Base-by-base conservation (phyloP, 305 asterid genomes). In the Rubia tinctorum region DNA sequence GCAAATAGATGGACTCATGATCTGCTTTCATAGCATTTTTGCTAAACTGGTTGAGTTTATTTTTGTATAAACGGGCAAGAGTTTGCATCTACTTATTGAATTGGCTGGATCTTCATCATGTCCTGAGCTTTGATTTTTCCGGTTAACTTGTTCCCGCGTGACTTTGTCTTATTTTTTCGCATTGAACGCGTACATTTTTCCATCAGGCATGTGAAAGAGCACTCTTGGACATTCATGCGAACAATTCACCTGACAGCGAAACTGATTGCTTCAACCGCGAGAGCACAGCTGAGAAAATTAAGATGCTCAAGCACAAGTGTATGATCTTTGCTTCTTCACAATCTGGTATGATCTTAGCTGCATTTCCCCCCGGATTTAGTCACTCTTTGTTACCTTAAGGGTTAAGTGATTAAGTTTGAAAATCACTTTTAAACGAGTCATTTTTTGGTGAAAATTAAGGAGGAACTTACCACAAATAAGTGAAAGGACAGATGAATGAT, bases 161-260 rank as follows among this genome's bases (percentile, higher is more conserved):
- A 11, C 4, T 71, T 37, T 61, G 8, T 8, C 43, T 27, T 27
- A 27, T 27, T 27, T 27, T 27, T 27, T 27, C 30, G 30, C 30
- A 10, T 15, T 30, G 62, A 27, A 69, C 15, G 15, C 39, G 22
- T 51, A 1, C 40, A 2, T 55, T 18, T 71, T 51, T 34, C 23
- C 23, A 68, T 70, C 77, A 93, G 97, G 94, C 94, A 77, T 93
- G 94, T 77, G 92, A 89, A 71, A 93, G 85, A 77, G 96, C 93
- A 25, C 83, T 81, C 42, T 59, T 68, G 69, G 79, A 84, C 85
- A 64, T 75, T 71, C 78, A 82, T 51, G 66, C 25, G 58, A 78
- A 76, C 65, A 58, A 43, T 17, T 9, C 25, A 15, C 42, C 81
- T 40, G 79, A 77, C 75, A 68, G 77, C 47, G 81, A 82, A 76